These are phyloP conservation scores for Pseudogymnoascus sp. DNA, from an alignment of 2,329 filamentous ascomycete genomes.

Conservation along the genomic window DNA sequence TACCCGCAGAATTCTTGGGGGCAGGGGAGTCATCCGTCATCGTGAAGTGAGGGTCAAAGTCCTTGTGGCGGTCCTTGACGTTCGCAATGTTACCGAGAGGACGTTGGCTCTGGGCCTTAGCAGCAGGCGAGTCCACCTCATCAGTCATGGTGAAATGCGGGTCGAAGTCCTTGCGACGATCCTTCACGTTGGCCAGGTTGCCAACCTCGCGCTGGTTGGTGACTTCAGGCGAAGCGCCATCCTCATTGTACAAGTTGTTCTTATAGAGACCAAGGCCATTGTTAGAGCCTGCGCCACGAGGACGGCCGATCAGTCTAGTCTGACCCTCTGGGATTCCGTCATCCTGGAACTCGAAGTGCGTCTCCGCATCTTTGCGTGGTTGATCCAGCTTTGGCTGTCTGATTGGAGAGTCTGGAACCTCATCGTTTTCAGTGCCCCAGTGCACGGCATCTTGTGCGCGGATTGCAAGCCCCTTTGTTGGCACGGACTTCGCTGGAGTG, in stretches of 20 bases:
- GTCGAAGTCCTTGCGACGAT: conserved; percentile 69
- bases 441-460: conserved; percentile 66
- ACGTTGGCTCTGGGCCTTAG: conserved; percentile 25
- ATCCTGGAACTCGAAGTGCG: conserved; percentile 79
- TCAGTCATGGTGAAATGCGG: conserved; percentile 72
- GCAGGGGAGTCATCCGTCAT: conserved; percentile 60
- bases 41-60: conserved; percentile 56
- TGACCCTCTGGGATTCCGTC: conserved; percentile 52
- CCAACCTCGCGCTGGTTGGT: conserved; percentile 42
- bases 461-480: conserved; percentile 42
- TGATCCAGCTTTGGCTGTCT: conserved; percentile 53
- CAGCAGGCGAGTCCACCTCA: conserved; percentile 43
- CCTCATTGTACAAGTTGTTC: conserved; percentile 62
- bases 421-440: conserved; percentile 66
- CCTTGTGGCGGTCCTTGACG: conserved; percentile 62
- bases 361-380: conserved; percentile 69
- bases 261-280: conserved; percentile 67
- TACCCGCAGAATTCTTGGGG: conserved; percentile 28
- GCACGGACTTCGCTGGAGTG: conserved; percentile 67
- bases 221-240: conserved; percentile 30
- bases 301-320: conserved; percentile 38
- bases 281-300: conserved; percentile 54
- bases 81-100: conserved; percentile 45
- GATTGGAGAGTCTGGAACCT: conserved; percentile 49
- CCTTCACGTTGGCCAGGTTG: conserved; percentile 64